Percentiles rank a stretch among this genome's conserved stretches.
Conservation (phyloP, 2,329 filamentous ascomycete species). For the Penicillium rolfsii region DNA sequence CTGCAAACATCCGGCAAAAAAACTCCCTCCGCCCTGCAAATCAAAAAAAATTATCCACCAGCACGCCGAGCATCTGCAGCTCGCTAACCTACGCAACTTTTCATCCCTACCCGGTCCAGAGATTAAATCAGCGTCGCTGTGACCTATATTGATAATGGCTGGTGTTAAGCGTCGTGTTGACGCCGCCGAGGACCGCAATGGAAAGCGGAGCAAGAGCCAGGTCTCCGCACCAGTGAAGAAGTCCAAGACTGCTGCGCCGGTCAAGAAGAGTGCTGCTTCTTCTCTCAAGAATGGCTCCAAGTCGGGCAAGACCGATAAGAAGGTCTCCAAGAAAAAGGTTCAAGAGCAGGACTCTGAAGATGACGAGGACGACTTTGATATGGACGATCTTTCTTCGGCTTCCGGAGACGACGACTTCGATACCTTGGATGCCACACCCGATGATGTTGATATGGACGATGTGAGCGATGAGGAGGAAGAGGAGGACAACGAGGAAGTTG, state of each 20-base stretch:
- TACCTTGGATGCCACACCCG: constrained; percentile 25
- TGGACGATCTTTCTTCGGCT: constrained; percentile 54
- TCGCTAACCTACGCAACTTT: constrained; percentile 19
- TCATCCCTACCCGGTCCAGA: constrained; percentile 12
- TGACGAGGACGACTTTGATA: constrained; percentile 58
- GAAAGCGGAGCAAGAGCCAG: constrained; percentile 47
- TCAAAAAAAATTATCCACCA: constrained; percentile 38
- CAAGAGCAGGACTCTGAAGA: constrained; percentile 44
- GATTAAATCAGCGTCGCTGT: constrained; percentile 18
- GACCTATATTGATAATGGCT: constrained; percentile 37
- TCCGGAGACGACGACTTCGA: constrained; percentile 44
- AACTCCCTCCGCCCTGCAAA: constrained; percentile 36
- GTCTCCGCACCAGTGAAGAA: constrained; percentile 34
- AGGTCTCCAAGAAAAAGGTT: constrained; percentile 39
- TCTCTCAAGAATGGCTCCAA: constrained; percentile 38
- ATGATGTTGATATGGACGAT: constrained; percentile 42
- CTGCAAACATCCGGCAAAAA: constrained; percentile 41
- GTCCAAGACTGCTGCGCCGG: constrained; percentile 30
- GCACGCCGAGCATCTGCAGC: constrained; percentile 28
- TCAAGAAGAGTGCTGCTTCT: constrained; percentile 30
- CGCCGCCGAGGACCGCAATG: constrained; percentile 42
- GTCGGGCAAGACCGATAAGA: constrained; percentile 39
- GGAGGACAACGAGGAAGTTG: constrained; percentile 45
- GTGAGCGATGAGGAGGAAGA: constrained; percentile 57
- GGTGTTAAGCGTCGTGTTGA: constrained; percentile 48